A percentile compares a stretch with the other conserved stretches of the same genome.
Conservation (phyloP, 306 rosid species). For the Malus orientalis region DNA sequence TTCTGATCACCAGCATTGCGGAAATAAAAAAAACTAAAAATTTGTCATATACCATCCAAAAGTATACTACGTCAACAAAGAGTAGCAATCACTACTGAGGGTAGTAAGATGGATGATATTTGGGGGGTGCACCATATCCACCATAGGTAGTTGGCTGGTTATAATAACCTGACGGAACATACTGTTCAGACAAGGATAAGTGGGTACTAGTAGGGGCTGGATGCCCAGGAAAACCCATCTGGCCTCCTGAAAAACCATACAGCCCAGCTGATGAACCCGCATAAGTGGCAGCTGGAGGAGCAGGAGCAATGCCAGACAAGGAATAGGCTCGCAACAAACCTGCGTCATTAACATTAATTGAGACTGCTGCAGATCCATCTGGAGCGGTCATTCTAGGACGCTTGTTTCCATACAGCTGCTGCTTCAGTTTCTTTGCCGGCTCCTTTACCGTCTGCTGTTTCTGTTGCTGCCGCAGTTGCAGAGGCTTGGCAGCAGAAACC, state of each 20-base stretch:
- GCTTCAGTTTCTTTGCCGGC: constrained; percentile 17
- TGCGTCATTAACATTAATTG: constrained; percentile 15
- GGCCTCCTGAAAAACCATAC: constrained; percentile 43
- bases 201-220: constrained; percentile 40
- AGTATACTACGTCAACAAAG: constrained; percentile 19
- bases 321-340: constrained; percentile 49
- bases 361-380: constrained; percentile 30
- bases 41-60: constrained; percentile 20
- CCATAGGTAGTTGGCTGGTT: constrained; percentile 36
- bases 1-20: constrained; percentile 12
- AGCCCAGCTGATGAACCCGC: constrained; percentile 42
- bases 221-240: constrained; percentile 40
- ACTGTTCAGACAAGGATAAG: constrained; percentile 32
- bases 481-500: constrained; percentile 35
- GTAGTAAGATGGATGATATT: constrained; percentile 43
- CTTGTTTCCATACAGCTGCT: constrained; percentile 41
- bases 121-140: constrained; percentile 43
- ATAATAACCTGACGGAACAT: constrained; percentile 36
- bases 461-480: constrained; percentile 11
- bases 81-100: constrained; percentile 37
- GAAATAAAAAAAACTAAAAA: constrained; percentile 15
- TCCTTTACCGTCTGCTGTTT: constrained; percentile 12
- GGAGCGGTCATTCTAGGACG: constrained; percentile 30
- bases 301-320: constrained; percentile 37
- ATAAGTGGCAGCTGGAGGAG: constrained; percentile 25